phyloP scores from a whole-genome alignment of 2,329 filamentous ascomycete genomes.

The Colletotrichum sojae region DNA sequence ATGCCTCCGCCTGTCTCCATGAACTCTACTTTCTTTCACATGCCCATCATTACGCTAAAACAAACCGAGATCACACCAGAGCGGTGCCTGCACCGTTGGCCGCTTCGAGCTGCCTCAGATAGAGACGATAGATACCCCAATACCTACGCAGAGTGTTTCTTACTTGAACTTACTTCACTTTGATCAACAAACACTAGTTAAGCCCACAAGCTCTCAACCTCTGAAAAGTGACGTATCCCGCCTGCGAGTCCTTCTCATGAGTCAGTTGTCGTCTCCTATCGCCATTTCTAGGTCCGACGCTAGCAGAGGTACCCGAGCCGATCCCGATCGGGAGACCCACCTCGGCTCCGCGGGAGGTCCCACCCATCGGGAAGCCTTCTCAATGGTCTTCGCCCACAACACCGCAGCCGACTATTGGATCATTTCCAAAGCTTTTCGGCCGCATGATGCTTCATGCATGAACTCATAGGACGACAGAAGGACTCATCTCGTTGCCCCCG shows the following conservation, averaged over 20 bases:
- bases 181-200: too few species aligned
- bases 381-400: background rate
- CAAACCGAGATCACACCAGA: background rate
- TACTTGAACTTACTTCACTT: background rate
- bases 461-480: background rate
- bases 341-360: background rate
- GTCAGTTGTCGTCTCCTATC: background rate
- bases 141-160: background rate
- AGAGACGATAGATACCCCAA: constrained; percentile 15
- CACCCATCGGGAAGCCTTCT: constrained; percentile 19
- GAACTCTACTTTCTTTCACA: too few species aligned
- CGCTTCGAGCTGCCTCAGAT: background rate
- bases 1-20: background rate
- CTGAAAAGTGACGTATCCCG: background rate
- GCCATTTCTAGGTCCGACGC: constrained; percentile 1
- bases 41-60: too few species aligned
- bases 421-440: background rate
- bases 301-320: constrained; percentile 28
- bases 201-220: too few species aligned
- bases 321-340: constrained; percentile 32
- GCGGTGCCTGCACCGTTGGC: background rate
- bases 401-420: background rate
- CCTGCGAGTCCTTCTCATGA: background rate
- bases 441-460: background rate
- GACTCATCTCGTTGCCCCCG: background rate